Conservation (phyloP, 2,329 filamentous ascomycete genomes). For the Talaromyces sp. region DNA sequence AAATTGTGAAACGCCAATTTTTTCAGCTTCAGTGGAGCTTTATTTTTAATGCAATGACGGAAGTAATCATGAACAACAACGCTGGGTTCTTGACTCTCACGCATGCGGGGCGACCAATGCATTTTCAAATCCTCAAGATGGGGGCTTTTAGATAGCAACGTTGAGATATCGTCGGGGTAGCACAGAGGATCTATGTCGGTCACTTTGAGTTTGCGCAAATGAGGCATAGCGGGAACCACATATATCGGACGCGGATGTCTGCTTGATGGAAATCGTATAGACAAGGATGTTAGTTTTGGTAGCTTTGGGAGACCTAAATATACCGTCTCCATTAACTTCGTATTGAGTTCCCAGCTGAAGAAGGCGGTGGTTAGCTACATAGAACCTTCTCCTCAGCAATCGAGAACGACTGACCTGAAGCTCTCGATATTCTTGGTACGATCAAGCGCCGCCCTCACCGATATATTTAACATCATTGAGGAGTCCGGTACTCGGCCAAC, state of each 20-base stretch:
- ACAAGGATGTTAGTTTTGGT: constrained; percentile 52
- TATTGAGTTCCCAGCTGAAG: constrained; percentile 58
- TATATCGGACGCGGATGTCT: constrained; percentile 57
- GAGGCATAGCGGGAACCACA: constrained; percentile 56
- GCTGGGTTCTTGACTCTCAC: constrained; percentile 56
- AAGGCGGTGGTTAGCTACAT: background rate
- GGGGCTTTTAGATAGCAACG: constrained; percentile 52
- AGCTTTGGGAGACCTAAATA: constrained; percentile 55
- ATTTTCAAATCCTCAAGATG: constrained; percentile 55
- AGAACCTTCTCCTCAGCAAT: background rate
- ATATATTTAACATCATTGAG: constrained; percentile 61
- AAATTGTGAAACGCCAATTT: constrained; percentile 57
- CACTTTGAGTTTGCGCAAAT: constrained; percentile 52
- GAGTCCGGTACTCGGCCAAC: constrained; percentile 60
- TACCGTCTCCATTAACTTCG: constrained; percentile 57
- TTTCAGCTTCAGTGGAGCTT: constrained; percentile 47
- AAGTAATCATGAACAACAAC: constrained; percentile 56
- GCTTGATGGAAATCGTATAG: constrained; percentile 54
- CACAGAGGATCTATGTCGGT: constrained; percentile 62
- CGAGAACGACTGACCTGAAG: constrained; percentile 45
- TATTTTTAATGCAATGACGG: constrained; percentile 50
- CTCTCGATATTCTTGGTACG: constrained; percentile 54
- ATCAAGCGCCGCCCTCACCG: constrained; percentile 57
- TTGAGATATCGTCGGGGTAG: constrained; percentile 61
- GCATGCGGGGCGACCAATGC: constrained; percentile 62